These are phyloP conservation scores for Botrytis sinoallii DNA, from an alignment of 2,329 filamentous ascomycete species.

Conservation along the genomic window DNA sequence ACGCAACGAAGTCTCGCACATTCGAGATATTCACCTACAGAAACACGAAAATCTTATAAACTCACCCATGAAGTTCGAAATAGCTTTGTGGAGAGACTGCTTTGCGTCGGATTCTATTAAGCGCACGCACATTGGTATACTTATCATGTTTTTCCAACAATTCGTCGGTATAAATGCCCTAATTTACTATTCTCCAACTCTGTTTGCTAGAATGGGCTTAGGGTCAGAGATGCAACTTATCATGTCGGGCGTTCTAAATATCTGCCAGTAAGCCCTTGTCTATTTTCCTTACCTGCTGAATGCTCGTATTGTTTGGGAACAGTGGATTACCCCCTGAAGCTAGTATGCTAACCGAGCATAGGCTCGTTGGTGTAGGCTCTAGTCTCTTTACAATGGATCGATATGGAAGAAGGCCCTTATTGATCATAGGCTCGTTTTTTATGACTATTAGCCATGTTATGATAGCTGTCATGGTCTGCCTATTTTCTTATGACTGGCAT, in stretches of 20 bases:
- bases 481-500: conserved; percentile 49
- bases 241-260: conserved; percentile 52
- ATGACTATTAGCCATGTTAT: conserved; percentile 48
- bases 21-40: conserved; percentile 41
- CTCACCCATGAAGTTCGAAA: conserved; percentile 43
- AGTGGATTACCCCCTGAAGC: not conserved
- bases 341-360: not conserved
- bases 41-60: conserved; percentile 38
- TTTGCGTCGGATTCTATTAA: conserved; percentile 50
- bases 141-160: conserved; percentile 56
- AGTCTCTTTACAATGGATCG: conserved; percentile 49
- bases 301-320: not conserved
- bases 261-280: conserved; percentile 11
- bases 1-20: conserved; percentile 39
- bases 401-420: conserved; percentile 45
- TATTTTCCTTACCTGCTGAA: not conserved
- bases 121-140: conserved; percentile 48
- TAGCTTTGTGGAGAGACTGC: conserved; percentile 49
- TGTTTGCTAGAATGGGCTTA: conserved; percentile 28
- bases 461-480: conserved; percentile 53
- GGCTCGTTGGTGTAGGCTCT: conserved; percentile 44
- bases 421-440: conserved; percentile 43
- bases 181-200: conserved; percentile 36
- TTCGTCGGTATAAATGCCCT: conserved; percentile 55
- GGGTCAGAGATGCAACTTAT: conserved; percentile 47